phyloP scores from a whole-genome alignment of 805 yeast species.

The Saccharomycopsis sp. region DNA sequence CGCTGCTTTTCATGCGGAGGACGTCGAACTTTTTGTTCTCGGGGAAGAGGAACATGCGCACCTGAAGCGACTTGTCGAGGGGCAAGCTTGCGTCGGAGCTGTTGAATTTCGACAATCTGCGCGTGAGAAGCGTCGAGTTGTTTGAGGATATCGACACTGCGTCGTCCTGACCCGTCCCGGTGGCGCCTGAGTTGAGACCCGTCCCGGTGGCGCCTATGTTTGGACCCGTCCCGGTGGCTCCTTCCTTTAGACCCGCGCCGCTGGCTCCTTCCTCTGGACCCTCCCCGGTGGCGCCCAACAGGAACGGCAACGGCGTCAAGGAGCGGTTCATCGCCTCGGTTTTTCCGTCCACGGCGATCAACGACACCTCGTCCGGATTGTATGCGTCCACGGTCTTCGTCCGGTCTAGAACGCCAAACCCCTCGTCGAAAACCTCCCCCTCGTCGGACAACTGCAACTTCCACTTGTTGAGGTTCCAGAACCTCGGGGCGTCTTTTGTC shows the following conservation, averaged over 20 bases:
- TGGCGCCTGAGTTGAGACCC: too few species aligned
- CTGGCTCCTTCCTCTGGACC: too few species aligned
- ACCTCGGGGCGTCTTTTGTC: conserved; percentile 5
- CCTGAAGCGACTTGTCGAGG: neutral
- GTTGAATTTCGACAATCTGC: conserved; percentile 4
- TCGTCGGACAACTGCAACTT: conserved; percentile 80
- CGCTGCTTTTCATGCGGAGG: conserved; percentile 1
- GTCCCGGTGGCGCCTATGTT: too few species aligned
- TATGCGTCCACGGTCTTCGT: conserved; percentile 58
- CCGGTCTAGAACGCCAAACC: conserved; percentile 82
- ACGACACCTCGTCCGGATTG: conserved; percentile 75
- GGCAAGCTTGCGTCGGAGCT: conserved; percentile 8
- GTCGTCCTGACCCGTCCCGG: too few species aligned
- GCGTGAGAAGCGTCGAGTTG: neutral
- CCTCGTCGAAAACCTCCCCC: conserved; percentile 83
- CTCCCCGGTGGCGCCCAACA: neutral
- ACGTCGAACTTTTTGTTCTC: conserved; percentile 8
- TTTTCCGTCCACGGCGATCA: conserved; percentile 50
- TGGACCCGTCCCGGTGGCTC: too few species aligned
- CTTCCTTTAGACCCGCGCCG: too few species aligned
- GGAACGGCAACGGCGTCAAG: conserved; percentile 47
- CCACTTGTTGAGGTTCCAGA: conserved; percentile 61
- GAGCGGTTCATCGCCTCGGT: conserved; percentile 43
- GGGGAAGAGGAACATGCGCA: conserved; percentile 12
- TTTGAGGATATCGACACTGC: neutral